A percentile compares a stretch with the other conserved stretches of the same genome.
Conservation (phyloP, 495 filamentous ascomycete genomes). For the Penicillium robsamsonii region DNA sequence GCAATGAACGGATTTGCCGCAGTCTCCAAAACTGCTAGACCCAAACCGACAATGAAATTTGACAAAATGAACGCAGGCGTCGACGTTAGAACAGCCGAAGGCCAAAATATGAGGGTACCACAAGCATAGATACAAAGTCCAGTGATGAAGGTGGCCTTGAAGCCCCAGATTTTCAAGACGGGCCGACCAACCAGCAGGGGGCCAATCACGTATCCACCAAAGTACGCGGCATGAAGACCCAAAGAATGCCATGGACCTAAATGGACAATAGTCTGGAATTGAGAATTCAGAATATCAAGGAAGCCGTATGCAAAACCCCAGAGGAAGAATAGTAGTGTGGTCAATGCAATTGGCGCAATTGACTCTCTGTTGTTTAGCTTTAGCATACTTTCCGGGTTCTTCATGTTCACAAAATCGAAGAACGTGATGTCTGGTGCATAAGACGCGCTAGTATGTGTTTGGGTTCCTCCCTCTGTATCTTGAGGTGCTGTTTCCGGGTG, state of each 20-base stretch:
- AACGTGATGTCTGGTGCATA: conserved; percentile 45
- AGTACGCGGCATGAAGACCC: conserved; percentile 65
- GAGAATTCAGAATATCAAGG: conserved; percentile 68
- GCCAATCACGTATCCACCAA: conserved; percentile 57
- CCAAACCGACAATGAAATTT: conserved; percentile 66
- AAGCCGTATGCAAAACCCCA: conserved; percentile 88
- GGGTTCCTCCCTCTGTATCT: conserved; percentile 35
- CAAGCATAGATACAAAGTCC: conserved; percentile 63
- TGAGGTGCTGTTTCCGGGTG: conserved; percentile 21
- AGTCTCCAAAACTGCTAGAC: conserved; percentile 62
- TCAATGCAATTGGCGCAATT: conserved; percentile 55
- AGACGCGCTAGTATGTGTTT: conserved; percentile 33
- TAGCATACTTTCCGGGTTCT: conserved; percentile 73
- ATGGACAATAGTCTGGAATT: conserved; percentile 50
- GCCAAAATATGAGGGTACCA: conserved; percentile 71
- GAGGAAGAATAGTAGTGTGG: conserved; percentile 78
- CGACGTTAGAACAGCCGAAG: conserved; percentile 64
- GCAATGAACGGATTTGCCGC: conserved; percentile 67
- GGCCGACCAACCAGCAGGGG: conserved; percentile 58
- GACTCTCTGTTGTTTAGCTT: conserved; percentile 57
- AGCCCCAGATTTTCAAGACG: conserved; percentile 62
- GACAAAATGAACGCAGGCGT: conserved; percentile 63
- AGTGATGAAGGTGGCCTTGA: conserved; percentile 64
- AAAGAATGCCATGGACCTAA: conserved; percentile 50
- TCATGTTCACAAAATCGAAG: conserved; percentile 86